Base-by-base conservation (phyloP, 2,329 filamentous ascomycete genomes). In the Arthrobotrys sphaeroides region DNA sequence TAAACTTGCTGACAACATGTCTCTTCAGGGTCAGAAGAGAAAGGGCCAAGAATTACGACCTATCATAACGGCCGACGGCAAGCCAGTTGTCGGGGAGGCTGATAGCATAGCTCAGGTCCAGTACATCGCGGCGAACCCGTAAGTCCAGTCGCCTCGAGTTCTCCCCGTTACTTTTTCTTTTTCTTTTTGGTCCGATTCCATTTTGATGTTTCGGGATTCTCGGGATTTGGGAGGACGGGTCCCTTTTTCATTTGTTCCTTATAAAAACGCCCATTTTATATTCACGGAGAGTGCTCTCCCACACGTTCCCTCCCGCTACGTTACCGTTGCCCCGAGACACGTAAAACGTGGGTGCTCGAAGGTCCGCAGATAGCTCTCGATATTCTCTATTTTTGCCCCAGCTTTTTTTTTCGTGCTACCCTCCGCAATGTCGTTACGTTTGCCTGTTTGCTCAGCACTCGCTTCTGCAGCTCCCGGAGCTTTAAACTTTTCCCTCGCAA, bases 41-140 rank as follows among this genome's bases (percentile, higher is more conserved):
- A 74, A 74, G 70, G 70, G 70, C 62, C 70, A 74, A 59, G 70
- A 74, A 38, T 36, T 74, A 51, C 70, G 70, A 55, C 70, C 70
- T 36, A 74, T 74, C 51, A 74, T 74, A 74, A 74, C 70, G 57
- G 70, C 70, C 33, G 70, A 74, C 33, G 70, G 70, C 36, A 74
- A 74, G 38, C 70, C 70, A 53, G 70, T 74, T 42, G 70, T 74
- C 33, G 70, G 70, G 28, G 70, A 74, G 61, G 70, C 55, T 66
- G 70, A 74, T 62, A 74, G 53, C 38, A 74, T 74, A 51, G 55
- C 70, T 62, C 70, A 74, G 38, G 70, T 74, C 28, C 70, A 74
- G 51, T 74, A 68, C 51, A 68, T 74, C 53, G 70, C 70, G 33
- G 70, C 70, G 45, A 74, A 74, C 55, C 70, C 70, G 70, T 74